Base-by-base conservation (phyloP, 2,329 filamentous ascomycete species). In the Sporothrix curviconia region DNA sequence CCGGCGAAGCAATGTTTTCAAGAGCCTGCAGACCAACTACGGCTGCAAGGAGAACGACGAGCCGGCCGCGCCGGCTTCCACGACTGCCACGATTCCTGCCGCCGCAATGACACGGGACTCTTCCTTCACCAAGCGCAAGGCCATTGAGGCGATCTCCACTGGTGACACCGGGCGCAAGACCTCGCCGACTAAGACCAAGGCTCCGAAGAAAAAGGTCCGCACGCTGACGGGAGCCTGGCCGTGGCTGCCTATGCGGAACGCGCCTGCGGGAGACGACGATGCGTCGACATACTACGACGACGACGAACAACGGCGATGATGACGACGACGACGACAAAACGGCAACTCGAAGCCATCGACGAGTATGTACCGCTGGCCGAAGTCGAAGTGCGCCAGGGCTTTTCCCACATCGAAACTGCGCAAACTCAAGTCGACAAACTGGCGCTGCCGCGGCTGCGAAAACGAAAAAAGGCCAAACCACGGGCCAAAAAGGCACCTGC, bases 171-270 rank as follows among this genome's bases (percentile, higher is more conserved):
- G 36, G 53, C 65, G 3, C 12, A 60, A 66, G 43, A 68, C 65
- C 17, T 70, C 71, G 1, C 71, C 71, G 0, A 61, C 65, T 1
- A 82, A 81, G 66, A 67, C 71, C 22, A 86, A 83, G 62, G 74
- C 76, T 5, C 72, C 78, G 3, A 84, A 82, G 69, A 90, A 88
- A 71, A 92, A 87, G 68, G 72, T 84, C 0, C 83, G 83, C 40
- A 95, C 90, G 0, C 85, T 95, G 57, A 95, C 90, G 0, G 88
- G 84, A n/a, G n/a, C 40, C 73, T 89, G 51, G 88, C 89, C 11
- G 92, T 85, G 1, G 85, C 88, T 12, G 82, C 83, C 4, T 94
- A 92, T 66, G 68, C 67, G 12, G 68, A 73, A 24, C 40, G 36
- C 22, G 22, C 11, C 17, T 6, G 39, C 28, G 28, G 28, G 28